Evolutionary conservation across 2,329 filamentous ascomycete species (phyloP).

Genomic region (Colletotrichum sp.): DNA sequence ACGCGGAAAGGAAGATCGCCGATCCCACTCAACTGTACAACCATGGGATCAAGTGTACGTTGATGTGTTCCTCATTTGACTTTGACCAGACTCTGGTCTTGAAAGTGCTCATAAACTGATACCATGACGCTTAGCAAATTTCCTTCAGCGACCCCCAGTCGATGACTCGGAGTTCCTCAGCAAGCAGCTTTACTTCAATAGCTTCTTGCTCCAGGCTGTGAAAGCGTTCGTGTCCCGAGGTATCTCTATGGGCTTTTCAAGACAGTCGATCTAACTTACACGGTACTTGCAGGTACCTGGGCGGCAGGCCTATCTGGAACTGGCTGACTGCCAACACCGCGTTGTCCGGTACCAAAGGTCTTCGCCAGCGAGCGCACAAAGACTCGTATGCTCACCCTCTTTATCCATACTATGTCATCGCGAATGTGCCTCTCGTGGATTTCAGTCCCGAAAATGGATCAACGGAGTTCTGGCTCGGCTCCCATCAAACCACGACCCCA

Average conservation of each 20-base stretch:
- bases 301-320: not conserved
- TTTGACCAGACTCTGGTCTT: not conserved
- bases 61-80: not conserved
- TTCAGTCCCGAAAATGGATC: slow-evolving; percentile 58
- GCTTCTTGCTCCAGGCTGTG: not conserved
- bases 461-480: slow-evolving; percentile 65
- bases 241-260: not conserved
- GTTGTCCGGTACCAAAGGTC: not conserved
- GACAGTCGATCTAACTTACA: not conserved
- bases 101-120: not conserved
- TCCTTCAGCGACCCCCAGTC: not conserved
- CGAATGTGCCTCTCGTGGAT: slow-evolving; percentile 48
- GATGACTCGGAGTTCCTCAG: not conserved
- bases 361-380: not conserved
- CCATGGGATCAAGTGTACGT: slow-evolving; percentile 61
- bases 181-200: not conserved
- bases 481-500: slow-evolving; percentile 38
- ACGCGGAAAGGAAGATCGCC: slow-evolving; percentile 55
- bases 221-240: not conserved
- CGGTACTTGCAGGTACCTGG: not conserved
- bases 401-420: not conserved
- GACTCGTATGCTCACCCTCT: not conserved
- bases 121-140: not conserved
- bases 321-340: not conserved
- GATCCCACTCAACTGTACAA: slow-evolving; percentile 62